Percentiles rank a stretch among this genome's conserved stretches.
These are phyloP conservation scores for Fagus crenata DNA, from an alignment of 306 rosid genomes.

Conservation along the genomic window DNA sequence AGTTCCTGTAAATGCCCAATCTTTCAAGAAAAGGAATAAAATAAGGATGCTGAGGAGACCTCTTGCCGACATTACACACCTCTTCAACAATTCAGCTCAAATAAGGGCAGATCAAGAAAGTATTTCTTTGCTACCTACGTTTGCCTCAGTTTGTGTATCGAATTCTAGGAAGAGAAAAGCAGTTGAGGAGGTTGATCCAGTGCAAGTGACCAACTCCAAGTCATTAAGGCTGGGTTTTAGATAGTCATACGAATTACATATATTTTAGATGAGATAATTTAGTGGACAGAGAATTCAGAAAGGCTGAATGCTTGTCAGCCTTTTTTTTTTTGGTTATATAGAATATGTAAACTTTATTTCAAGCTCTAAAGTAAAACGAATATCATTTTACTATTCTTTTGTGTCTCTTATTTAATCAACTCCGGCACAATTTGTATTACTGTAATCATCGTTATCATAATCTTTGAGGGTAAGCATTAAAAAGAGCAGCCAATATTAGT, in stretches of 20 bases:
- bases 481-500: too few species aligned
- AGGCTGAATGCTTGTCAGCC: neutral
- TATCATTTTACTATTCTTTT: too few species aligned
- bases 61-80: constrained; percentile 35
- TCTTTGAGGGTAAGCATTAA: too few species aligned
- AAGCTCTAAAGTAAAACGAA: too few species aligned
- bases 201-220: neutral
- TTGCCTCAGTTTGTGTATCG: constrained; percentile 1
- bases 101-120: too few species aligned
- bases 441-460: too few species aligned
- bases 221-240: constrained; percentile 44
- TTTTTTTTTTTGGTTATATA: too few species aligned
- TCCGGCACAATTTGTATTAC: too few species aligned
- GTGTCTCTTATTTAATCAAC: too few species aligned
- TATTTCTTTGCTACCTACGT: neutral
- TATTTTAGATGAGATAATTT: too few species aligned
- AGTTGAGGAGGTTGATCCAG: neutral
- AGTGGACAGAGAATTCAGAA: too few species aligned
- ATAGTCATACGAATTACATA: constrained; percentile 18
- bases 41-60: constrained; percentile 28
- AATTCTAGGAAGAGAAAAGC: constrained; percentile 19
- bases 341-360: too few species aligned
- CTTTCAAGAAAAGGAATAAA: constrained; percentile 16
- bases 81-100: neutral
- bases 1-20: constrained; percentile 5